Conservation (phyloP, 306 rosid species). For the Trifolium pratense region DNA sequence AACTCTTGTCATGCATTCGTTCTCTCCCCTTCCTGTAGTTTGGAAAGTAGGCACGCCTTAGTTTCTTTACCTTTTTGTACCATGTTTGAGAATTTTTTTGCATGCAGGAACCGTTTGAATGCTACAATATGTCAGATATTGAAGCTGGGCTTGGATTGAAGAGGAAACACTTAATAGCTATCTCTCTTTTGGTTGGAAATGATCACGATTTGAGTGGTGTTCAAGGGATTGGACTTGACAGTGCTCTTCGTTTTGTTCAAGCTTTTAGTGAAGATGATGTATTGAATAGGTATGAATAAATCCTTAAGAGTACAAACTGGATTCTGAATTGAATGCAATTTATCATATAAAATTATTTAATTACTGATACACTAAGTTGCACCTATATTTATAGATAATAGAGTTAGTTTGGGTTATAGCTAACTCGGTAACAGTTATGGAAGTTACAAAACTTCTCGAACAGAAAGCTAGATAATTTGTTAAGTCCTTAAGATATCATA, state of each 20-base stretch:
- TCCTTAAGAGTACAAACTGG: background rate
- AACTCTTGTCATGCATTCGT: background rate
- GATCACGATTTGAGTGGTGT: constrained; percentile 83
- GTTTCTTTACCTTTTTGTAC: constrained; percentile 20
- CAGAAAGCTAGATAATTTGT: no score
- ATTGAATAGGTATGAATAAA: constrained; percentile 61
- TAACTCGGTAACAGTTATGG: no score
- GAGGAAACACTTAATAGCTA: constrained; percentile 83
- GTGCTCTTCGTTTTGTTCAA: constrained; percentile 77
- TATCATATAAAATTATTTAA: constrained; percentile 2
- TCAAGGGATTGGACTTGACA: constrained; percentile 82
- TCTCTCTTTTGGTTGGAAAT: constrained; percentile 89
- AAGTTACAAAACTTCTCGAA: no score
- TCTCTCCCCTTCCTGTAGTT: no score
- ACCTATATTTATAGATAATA: no score
- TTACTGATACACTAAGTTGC: background rate
- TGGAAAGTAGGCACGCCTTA: background rate
- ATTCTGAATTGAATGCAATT: no score
- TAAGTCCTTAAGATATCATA: no score
- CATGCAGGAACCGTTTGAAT: constrained; percentile 89
- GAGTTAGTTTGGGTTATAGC: no score
- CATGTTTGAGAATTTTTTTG: constrained; percentile 44
- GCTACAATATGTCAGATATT: constrained; percentile 84
- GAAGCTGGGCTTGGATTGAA: constrained; percentile 89
- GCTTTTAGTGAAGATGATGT: constrained; percentile 74